phyloP scores from a whole-genome alignment of 169 alveolate species.

The Plasmodium vivax region DNA sequence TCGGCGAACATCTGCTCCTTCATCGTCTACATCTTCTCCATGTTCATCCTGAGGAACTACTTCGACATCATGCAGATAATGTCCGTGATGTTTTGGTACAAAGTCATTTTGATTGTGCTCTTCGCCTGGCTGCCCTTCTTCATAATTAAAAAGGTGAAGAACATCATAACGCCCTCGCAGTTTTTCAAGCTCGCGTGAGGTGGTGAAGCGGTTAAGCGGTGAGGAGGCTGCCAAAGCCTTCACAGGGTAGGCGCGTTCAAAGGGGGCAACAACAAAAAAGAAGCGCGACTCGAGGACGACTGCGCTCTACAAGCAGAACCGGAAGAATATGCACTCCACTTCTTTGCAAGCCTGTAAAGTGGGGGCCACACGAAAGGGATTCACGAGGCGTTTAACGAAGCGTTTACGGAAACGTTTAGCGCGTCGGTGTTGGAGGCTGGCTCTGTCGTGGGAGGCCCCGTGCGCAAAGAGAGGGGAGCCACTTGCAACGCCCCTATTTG shows the following conservation, averaged over 20 bases:
- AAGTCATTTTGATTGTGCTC: conserved; percentile 90
- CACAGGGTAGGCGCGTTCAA: background rate
- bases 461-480: background rate
- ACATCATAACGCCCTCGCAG: conserved; percentile 90
- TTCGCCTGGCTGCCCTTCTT: conserved; percentile 94
- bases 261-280: background rate
- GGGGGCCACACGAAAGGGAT: background rate
- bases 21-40: conserved; percentile 87
- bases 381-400: background rate
- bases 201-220: background rate
- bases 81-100: conserved; percentile 90
- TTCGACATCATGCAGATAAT: conserved; percentile 91
- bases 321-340: conserved; percentile 9
- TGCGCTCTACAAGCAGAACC: background rate
- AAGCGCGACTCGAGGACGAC: background rate
- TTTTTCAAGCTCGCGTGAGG: conserved; percentile 82
- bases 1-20: conserved; percentile 86
- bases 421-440: background rate
- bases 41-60: conserved; percentile 90
- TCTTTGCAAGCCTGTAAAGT: conserved; percentile 44
- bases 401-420: background rate
- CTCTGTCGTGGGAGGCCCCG: background rate
- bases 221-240: background rate
- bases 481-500: background rate
- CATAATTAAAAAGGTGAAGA: conserved; percentile 86